Conservation (phyloP, 202 grass and related monocot species). For the Zoysia matrella region DNA sequence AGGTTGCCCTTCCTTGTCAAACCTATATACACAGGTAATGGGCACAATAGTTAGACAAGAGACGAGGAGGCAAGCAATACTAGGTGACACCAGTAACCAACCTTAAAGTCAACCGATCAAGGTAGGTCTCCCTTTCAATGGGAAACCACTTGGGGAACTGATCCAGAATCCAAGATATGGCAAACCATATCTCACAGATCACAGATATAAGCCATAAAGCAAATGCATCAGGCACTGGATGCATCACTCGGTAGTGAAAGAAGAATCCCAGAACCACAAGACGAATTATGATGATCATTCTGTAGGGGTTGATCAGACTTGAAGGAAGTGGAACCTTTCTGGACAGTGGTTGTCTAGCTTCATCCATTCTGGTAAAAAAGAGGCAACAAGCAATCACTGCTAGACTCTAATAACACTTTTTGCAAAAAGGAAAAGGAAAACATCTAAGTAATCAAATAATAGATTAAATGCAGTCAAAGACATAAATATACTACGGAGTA, state of each 20-base stretch:
- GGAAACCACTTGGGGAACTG: slow-evolving; percentile 90
- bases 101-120: slow-evolving; percentile 79
- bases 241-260: slow-evolving; percentile 92
- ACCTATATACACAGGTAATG: slow-evolving; percentile 53
- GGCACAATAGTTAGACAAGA: slow-evolving; percentile 7
- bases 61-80: neutral
- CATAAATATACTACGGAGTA: too few species aligned
- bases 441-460: neutral
- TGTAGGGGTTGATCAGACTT: slow-evolving; percentile 81
- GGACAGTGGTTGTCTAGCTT: slow-evolving; percentile 88
- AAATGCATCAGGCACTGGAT: slow-evolving; percentile 80
- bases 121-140: slow-evolving; percentile 86
- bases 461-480: too few species aligned
- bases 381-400: slow-evolving; percentile 15
- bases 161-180: slow-evolving; percentile 91
- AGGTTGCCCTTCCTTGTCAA: slow-evolving; percentile 88
- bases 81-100: slow-evolving; percentile 42
- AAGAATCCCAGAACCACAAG: slow-evolving; percentile 86
- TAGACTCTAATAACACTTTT: neutral
- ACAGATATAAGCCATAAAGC: slow-evolving; percentile 91
- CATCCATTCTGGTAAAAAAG: slow-evolving; percentile 72
- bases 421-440: neutral
- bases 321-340: slow-evolving; percentile 81
- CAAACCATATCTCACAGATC: slow-evolving; percentile 96
- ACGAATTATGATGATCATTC: slow-evolving; percentile 92